phyloP scores from a whole-genome alignment of 1,284 basidiomycete species.

The Abortiporus biennis region DNA sequence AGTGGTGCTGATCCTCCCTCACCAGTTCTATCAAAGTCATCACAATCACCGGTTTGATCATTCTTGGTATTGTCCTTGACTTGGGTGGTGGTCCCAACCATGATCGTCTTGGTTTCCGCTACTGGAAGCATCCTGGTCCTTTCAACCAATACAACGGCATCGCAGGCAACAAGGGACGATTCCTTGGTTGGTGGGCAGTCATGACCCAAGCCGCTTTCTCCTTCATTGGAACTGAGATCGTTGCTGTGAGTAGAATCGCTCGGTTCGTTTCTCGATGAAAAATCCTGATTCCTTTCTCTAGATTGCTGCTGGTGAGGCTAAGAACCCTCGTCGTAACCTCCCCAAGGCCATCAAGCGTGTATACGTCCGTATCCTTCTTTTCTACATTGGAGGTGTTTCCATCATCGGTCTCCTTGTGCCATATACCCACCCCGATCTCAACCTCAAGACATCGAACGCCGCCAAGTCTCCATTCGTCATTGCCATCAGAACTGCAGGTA shows the following conservation, averaged over 20 bases:
- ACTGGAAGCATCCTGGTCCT: constrained; percentile 51
- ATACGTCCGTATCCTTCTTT: constrained; percentile 66
- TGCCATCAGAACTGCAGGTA: constrained; percentile 69
- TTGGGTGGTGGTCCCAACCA: constrained; percentile 53
- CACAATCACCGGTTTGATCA: constrained; percentile 43
- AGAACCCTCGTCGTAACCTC: constrained; percentile 63
- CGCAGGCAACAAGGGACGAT: constrained; percentile 40
- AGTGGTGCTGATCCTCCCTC: constrained; percentile 4
- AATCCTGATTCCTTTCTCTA: constrained; percentile 4
- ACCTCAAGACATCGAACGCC: constrained; percentile 51
- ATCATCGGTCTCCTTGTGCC: constrained; percentile 75
- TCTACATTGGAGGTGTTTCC: constrained; percentile 57
- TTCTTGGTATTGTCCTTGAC: constrained; percentile 54
- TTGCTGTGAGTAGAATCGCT: constrained; percentile 51
- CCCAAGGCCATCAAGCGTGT: constrained; percentile 64
- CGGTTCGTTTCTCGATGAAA: not conserved
- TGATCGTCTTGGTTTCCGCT: constrained; percentile 44
- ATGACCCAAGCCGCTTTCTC: constrained; percentile 64
- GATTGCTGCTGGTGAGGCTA: constrained; percentile 77
- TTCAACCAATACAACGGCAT: constrained; percentile 41
- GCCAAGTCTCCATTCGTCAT: constrained; percentile 81
- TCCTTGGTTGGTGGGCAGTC: constrained; percentile 51
- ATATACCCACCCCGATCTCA: constrained; percentile 52
- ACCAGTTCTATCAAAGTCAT: constrained; percentile 53
- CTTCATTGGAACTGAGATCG: constrained; percentile 73